Conservation (phyloP, 2,329 filamentous ascomycete species). For the Colletotrichum euphorbiae region DNA sequence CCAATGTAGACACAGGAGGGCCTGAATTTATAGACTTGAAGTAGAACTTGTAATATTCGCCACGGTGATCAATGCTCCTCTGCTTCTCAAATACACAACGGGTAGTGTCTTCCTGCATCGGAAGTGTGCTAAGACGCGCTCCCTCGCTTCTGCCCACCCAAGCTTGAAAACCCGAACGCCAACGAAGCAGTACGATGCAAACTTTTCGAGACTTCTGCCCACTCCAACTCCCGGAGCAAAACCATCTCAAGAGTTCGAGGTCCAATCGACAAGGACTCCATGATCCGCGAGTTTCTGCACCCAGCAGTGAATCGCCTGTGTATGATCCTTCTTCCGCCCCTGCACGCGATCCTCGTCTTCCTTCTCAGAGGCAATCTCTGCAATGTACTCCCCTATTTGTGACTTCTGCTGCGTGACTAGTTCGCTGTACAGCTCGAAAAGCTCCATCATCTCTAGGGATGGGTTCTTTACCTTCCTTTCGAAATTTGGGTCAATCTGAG, state of each 20-base stretch:
- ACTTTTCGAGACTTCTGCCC: not conserved
- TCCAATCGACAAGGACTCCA: conserved; percentile 64
- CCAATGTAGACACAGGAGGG: not conserved
- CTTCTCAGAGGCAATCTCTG: conserved; percentile 58
- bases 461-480: conserved; percentile 24
- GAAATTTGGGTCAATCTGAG: conserved; percentile 34
- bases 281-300: conserved; percentile 76
- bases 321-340: conserved; percentile 74
- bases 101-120: not conserved
- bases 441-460: conserved; percentile 41
- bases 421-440: conserved; percentile 52
- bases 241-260: conserved; percentile 32
- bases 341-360: conserved; percentile 65
- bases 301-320: conserved; percentile 76
- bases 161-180: conserved; percentile 7
- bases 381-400: conserved; percentile 58
- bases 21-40: not conserved
- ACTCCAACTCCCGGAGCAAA: not conserved
- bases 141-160: not conserved
- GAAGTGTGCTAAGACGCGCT: not conserved
- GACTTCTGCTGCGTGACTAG: conserved; percentile 55
- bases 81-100: not conserved
- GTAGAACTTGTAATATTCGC: too few relatives aligned
- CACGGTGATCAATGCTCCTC: not conserved
- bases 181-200: not conserved